These are phyloP conservation scores for Metschnikowia bowlesiae DNA, from an alignment of 805 yeast species.

Conservation along the genomic window DNA sequence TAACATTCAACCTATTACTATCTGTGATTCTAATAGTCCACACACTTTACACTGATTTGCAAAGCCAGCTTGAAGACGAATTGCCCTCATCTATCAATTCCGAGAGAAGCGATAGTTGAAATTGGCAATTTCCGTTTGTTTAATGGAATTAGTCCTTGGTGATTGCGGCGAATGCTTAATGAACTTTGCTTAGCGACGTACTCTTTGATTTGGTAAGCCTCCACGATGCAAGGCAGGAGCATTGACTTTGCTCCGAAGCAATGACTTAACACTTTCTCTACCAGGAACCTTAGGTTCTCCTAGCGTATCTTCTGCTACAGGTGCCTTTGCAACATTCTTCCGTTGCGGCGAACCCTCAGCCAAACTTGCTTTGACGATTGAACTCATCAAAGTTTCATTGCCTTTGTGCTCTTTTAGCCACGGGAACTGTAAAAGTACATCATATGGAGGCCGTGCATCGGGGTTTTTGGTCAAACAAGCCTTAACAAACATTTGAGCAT, in stretches of 20 bases:
- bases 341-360: slow-evolving; percentile 7
- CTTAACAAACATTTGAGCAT: slow-evolving; percentile 77
- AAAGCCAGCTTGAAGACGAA: neutral
- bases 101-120: neutral
- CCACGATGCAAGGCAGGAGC: slow-evolving; percentile 45
- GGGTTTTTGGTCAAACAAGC: slow-evolving; percentile 80
- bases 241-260: slow-evolving; percentile 37
- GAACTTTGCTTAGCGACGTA: slow-evolving; percentile 7
- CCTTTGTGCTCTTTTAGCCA: slow-evolving; percentile 64
- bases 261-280: slow-evolving; percentile 34
- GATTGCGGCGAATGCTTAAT: neutral
- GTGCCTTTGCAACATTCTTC: slow-evolving; percentile 15
- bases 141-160: neutral
- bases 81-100: neutral
- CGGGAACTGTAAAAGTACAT: slow-evolving; percentile 69
- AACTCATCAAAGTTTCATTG: slow-evolving; percentile 26
- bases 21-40: neutral
- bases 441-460: slow-evolving; percentile 73
- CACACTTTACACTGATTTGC: neutral
- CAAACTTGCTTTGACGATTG: slow-evolving; percentile 23
- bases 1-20: neutral
- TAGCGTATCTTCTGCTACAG: slow-evolving; percentile 7
- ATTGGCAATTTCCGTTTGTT: neutral
- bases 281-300: slow-evolving; percentile 10
- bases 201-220: slow-evolving; percentile 25